These are phyloP conservation scores for Fusarium sp. DNA, from an alignment of 2,329 filamentous ascomycete species.

Conservation along the genomic window DNA sequence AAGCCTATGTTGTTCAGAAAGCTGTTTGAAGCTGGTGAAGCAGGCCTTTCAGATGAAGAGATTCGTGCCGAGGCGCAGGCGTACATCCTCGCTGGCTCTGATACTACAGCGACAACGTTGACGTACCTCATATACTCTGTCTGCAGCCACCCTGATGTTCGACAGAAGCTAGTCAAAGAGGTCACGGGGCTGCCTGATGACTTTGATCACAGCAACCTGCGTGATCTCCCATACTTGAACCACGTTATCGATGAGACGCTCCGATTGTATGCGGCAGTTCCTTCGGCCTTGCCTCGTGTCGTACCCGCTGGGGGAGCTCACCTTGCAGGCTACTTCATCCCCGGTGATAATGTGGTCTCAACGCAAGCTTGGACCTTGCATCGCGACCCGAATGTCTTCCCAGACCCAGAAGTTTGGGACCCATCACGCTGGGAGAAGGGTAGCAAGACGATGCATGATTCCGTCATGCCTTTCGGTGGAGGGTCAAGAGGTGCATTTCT, in stretches of 20 bases:
- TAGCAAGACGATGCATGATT: background rate
- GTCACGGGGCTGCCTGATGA: fast-evolving
- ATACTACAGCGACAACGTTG: background rate
- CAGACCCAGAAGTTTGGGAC: background rate
- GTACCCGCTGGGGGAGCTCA: background rate
- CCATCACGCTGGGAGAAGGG: background rate
- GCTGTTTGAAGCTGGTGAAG: background rate
- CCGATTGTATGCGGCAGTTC: background rate
- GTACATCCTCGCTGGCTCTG: background rate
- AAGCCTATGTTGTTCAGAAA: background rate
- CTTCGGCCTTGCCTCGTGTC: background rate
- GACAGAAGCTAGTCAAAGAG: background rate
- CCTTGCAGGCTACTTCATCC: background rate
- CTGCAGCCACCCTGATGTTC: fast-evolving
- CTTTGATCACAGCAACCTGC: background rate
- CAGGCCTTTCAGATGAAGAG: background rate
- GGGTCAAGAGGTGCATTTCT: background rate
- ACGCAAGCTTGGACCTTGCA: background rate
- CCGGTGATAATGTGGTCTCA: background rate
- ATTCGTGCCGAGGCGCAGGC: background rate
- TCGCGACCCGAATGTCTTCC: background rate
- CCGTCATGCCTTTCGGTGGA: background rate
- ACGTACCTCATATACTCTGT: background rate
- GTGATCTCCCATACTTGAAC: fast-evolving
- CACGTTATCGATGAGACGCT: background rate